A percentile compares a stretch with the other conserved stretches of the same genome.
Evolutionary conservation across 352 stramenopile species (phyloP).

Genomic region (Pythium graminicola): DNA sequence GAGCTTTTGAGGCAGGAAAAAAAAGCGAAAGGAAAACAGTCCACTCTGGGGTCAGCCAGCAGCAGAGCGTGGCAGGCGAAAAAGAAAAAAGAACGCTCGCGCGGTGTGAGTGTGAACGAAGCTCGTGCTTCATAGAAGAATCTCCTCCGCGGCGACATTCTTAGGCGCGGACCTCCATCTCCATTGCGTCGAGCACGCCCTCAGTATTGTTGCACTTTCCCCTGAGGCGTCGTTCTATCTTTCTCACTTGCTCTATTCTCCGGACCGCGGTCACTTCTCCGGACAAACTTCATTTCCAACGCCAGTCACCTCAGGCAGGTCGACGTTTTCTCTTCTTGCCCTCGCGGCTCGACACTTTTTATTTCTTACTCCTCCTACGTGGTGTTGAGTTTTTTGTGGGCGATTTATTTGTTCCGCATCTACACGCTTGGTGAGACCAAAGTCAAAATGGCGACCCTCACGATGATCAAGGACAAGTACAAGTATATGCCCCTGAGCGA

Average conservation of each 20-base stretch:
- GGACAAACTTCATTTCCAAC: not conserved
- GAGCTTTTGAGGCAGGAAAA: slow-evolving; percentile 4
- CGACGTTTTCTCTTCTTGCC: slow-evolving; percentile 6
- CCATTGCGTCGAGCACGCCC: not conserved
- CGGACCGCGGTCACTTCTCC: slow-evolving; percentile 7
- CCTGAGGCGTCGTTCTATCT: no score
- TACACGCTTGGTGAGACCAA: not conserved
- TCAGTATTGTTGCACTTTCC: no score
- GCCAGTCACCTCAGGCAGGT: not conserved
- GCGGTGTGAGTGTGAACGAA: not conserved
- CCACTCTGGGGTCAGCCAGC: not conserved
- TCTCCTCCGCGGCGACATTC: not conserved
- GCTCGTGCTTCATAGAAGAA: slow-evolving; percentile 4
- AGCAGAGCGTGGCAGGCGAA: slow-evolving; percentile 13
- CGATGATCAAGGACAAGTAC: slow-evolving; percentile 30
- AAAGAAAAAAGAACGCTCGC: slow-evolving; percentile 27
- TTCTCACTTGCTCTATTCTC: no score
- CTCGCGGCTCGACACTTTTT: no score
- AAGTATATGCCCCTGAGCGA: slow-evolving; percentile 88
- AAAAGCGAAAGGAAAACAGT: slow-evolving; percentile 25
- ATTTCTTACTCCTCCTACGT: not conserved
- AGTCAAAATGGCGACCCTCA: slow-evolving; percentile 19
- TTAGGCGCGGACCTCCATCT: slow-evolving; percentile 1
- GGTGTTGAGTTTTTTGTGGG: slow-evolving; percentile 1
- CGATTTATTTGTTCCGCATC: no score